Evolutionary conservation across 1,284 basidiomycete genomes (phyloP).

Genomic region (Marasmius fiardii): DNA sequence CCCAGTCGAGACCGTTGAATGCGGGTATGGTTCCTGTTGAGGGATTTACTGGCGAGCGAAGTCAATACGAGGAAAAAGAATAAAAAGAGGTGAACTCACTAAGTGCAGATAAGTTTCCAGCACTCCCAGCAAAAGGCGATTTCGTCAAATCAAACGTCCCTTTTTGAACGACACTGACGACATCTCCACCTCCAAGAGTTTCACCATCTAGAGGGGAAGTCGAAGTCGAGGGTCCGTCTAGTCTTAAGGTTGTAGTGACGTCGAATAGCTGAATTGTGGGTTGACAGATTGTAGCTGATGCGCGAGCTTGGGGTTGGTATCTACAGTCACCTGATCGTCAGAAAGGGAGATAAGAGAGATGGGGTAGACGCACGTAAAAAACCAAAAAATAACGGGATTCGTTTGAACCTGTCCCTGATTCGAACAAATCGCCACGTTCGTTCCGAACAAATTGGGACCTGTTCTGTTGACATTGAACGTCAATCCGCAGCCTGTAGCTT

Average conservation of each 20-base stretch:
- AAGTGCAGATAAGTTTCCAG: background rate
- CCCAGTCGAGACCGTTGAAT: conserved; percentile 31
- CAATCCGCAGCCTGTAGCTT: conserved; percentile 33
- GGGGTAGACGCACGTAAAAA: conserved; percentile 41
- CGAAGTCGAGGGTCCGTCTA: background rate
- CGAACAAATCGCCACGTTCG: conserved; percentile 13
- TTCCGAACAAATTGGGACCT: conserved; percentile 35
- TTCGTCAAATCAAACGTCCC: background rate
- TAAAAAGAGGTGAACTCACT: background rate
- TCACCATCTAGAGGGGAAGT: too few relatives aligned
- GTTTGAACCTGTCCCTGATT: conserved; percentile 32
- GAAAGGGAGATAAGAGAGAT: background rate
- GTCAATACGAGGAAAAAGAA: background rate
- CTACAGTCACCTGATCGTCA: background rate
- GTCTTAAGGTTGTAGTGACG: background rate
- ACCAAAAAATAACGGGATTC: conserved; percentile 53
- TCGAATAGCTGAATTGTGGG: conserved; percentile 8
- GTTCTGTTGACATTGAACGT: conserved; percentile 36
- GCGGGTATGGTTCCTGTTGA: conserved; percentile 4
- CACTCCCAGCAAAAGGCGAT: background rate
- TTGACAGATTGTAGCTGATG: conserved; percentile 9
- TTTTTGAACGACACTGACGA: background rate
- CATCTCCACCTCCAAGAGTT: too few relatives aligned
- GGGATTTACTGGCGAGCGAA: background rate
- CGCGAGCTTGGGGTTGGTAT: background rate